These are phyloP conservation scores for Euphorbia schlechtendalii DNA, from an alignment of 441 rosid genomes.

Conservation along the genomic window DNA sequence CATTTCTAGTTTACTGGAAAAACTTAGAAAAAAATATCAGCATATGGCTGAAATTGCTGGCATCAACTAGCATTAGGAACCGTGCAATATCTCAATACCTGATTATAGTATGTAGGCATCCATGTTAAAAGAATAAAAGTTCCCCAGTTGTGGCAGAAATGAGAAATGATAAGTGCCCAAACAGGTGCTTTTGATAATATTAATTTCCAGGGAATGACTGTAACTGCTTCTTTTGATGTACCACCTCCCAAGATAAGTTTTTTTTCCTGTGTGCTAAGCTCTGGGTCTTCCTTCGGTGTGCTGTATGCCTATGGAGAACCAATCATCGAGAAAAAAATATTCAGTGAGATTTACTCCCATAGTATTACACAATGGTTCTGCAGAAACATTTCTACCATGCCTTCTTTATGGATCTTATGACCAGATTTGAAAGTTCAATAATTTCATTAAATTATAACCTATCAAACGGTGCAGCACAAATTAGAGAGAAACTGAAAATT, in stretches of 20 bases:
- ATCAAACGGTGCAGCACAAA: conserved; percentile 1
- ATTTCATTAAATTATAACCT: background rate
- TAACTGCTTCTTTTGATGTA: conserved; percentile 66
- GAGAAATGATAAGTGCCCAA: conserved; percentile 95
- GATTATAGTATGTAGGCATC: conserved; percentile 99
- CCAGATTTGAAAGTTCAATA: background rate
- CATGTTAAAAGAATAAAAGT: conserved; percentile 92
- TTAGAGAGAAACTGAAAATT: background rate
- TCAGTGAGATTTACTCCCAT: conserved; percentile 13
- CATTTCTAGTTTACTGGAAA: background rate
- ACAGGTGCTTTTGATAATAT: conserved; percentile 91
- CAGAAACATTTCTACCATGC: background rate
- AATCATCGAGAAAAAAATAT: conserved; percentile 13
- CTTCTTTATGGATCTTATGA: background rate
- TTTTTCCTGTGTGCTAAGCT: conserved; percentile 60
- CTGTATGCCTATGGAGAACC: conserved; percentile 66
- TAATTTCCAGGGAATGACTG: conserved; percentile 90
- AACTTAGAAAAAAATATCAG: background rate
- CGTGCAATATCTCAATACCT: conserved; percentile 38
- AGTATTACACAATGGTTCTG: background rate
- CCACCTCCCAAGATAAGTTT: conserved; percentile 57
- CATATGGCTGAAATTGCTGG: conserved; percentile 1
- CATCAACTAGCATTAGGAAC: conserved; percentile 1
- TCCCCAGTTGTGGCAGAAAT: conserved; percentile 99
- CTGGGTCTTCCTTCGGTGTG: conserved; percentile 82